phyloP scores from a whole-genome alignment of 345 rosid species.

The Gynandropsis gynandra region DNA sequence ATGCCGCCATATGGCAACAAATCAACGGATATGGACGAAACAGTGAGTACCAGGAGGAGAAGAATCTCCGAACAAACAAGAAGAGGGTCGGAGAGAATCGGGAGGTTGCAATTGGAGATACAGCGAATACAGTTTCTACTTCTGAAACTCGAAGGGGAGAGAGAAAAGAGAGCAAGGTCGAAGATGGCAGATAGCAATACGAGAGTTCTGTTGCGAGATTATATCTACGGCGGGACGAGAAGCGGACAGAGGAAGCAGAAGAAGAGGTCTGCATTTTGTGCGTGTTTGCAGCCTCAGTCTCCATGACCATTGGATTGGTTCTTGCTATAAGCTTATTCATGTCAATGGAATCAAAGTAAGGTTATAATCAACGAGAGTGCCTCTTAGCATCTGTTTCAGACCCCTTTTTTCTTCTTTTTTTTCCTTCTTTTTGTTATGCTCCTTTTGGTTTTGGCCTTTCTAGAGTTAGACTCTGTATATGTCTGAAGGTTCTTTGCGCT shows the following conservation, averaged over 20 bases:
- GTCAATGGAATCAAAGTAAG: slow-evolving; percentile 6
- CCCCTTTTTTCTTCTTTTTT: too few species aligned
- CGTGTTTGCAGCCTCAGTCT: slow-evolving; percentile 56
- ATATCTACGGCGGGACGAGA: slow-evolving; percentile 58
- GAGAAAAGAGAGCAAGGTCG: slow-evolving; percentile 43
- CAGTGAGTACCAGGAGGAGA: slow-evolving; percentile 35
- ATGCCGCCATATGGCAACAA: slow-evolving; percentile 38
- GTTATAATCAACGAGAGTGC: slow-evolving; percentile 13
- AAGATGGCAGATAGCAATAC: slow-evolving; percentile 41
- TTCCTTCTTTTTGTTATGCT: too few species aligned
- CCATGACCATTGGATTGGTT: slow-evolving; percentile 21
- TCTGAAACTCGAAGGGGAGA: slow-evolving; percentile 60
- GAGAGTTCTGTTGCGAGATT: slow-evolving; percentile 73
- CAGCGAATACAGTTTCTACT: slow-evolving; percentile 77
- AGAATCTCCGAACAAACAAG: slow-evolving; percentile 67
- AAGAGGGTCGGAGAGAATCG: slow-evolving; percentile 77
- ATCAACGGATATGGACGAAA: slow-evolving; percentile 43
- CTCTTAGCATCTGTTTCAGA: neutral
- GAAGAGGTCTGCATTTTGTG: slow-evolving; percentile 54
- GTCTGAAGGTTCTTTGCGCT: too few species aligned
- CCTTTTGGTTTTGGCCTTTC: too few species aligned
- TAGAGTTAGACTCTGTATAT: too few species aligned
- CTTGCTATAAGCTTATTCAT: slow-evolving; percentile 16
- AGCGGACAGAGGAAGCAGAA: slow-evolving; percentile 42
- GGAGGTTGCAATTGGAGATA: slow-evolving; percentile 81